Base-by-base conservation (phyloP, 139 green algal genomes). In the Trebouxia sp. region DNA sequence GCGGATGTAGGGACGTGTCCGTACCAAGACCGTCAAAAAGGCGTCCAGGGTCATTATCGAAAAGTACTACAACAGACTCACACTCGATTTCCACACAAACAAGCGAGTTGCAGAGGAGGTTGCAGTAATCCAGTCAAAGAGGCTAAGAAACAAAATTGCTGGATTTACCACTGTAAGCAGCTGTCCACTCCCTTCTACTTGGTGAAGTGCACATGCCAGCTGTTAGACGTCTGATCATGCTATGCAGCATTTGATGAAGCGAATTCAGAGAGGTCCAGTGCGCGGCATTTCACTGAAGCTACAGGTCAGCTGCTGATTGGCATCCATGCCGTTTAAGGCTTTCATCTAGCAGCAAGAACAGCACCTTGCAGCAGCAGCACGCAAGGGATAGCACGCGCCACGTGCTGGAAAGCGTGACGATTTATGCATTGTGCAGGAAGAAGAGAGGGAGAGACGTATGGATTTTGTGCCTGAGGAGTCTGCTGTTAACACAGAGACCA, bases 211-310 rank as follows among this genome's bases (percentile, higher is more conserved):
- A 17, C 48, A 58, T 58, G 48, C 15, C 48, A 58, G 15, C 48
- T 17, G 14, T 58, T 58, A 14, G n/a, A n/a, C n/a, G n/a, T n/a
- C n/a, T n/a, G 14, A n/a, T 58, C 48, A 58, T 58, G 50, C 28
- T 32, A 26, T 85, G 89, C 91, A 97, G 94, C 97, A 99, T 88
- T 84, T 99, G 88, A 99, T 99, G 97, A 99, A 99, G 95, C 94
- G 97, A 84, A 99, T 99, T 85, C 95, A 99, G 91, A 91, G 95
- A 45, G 97, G 97, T 12, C 97, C 97, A 22, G 97, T 99, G 67
- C 92, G 97, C 76, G 97, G 97, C 84, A 99, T 99, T 88, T 99
- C 97, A n/a, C 91, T 99, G 55, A 99, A 99, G 92, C 94, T 99
- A 83, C 96, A 98, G 90, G 92, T 95, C 74, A 8, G 80, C 10